Evolutionary conservation across 2,329 filamentous ascomycete genomes (phyloP).

Genomic region (Leptographium wingfieldii): DNA sequence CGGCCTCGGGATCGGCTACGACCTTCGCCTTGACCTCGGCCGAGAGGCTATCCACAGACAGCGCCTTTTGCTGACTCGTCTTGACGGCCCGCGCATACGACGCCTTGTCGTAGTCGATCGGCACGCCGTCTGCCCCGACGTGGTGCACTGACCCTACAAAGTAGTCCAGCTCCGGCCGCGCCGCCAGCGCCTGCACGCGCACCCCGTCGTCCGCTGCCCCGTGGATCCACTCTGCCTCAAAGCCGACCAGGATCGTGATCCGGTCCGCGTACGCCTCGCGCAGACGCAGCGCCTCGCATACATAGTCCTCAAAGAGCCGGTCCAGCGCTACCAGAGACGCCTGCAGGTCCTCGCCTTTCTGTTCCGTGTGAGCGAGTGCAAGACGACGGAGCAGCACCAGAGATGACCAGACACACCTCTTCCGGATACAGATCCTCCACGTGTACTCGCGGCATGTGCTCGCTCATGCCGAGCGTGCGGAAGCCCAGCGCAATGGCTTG

Average conservation of each 20-base stretch:
- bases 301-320: slow-evolving; percentile 56
- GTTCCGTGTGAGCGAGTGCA: slow-evolving; percentile 22
- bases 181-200: slow-evolving; percentile 43
- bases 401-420: slow-evolving; percentile 40
- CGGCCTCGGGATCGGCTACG: slow-evolving; percentile 45
- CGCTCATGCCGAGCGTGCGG: slow-evolving; percentile 74
- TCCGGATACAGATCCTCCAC: slow-evolving; percentile 78
- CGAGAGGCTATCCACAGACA: slow-evolving; percentile 1
- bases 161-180: slow-evolving; percentile 55
- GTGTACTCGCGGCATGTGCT: slow-evolving; percentile 81
- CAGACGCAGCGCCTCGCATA: slow-evolving; percentile 61
- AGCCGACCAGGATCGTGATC: slow-evolving; percentile 75
- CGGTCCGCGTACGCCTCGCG: slow-evolving; percentile 54
- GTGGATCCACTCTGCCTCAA: slow-evolving; percentile 89
- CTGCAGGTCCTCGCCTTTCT: slow-evolving; percentile 38
- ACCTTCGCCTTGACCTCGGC: slow-evolving; percentile 28
- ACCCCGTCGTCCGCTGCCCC: slow-evolving; percentile 48
- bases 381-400: not conserved
- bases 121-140: slow-evolving; percentile 60
- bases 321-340: slow-evolving; percentile 34
- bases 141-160: slow-evolving; percentile 88
- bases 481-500: slow-evolving; percentile 68
- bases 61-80: not conserved
- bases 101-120: slow-evolving; percentile 72
- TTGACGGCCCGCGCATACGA: slow-evolving; percentile 52